These are phyloP conservation scores for Pyrenochaeta sp. DNA, from an alignment of 2,329 filamentous ascomycete species.

Conservation along the genomic window DNA sequence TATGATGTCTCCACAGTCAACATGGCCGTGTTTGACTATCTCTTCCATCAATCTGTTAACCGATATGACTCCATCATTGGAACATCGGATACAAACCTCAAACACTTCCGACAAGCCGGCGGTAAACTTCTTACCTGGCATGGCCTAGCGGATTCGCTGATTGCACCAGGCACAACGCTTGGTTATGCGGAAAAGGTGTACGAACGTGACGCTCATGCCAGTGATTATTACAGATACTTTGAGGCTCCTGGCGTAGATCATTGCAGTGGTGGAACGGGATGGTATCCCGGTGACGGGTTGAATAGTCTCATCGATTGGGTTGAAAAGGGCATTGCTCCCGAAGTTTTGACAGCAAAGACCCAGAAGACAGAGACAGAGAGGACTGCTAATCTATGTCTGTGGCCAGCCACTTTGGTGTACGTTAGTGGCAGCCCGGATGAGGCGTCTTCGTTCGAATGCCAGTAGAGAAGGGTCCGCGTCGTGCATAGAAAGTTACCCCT, in stretches of 20 bases:
- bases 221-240: conserved; percentile 39
- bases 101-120: conserved; percentile 19
- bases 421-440: conserved; percentile 4
- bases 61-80: conserved; percentile 20
- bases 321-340: conserved; percentile 32
- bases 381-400: conserved; percentile 19
- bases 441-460: conserved; percentile 10
- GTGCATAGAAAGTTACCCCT: not conserved
- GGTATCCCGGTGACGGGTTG: conserved; percentile 28
- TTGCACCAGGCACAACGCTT: conserved; percentile 18
- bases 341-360: conserved; percentile 20
- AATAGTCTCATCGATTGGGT: conserved; percentile 37
- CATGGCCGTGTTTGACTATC: conserved; percentile 9
- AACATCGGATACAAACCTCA: conserved; percentile 15
- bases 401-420: conserved; percentile 23
- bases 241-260: conserved; percentile 41
- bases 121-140: conserved; percentile 34
- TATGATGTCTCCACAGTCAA: conserved; percentile 11
- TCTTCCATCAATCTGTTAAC: conserved; percentile 13
- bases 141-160: conserved; percentile 20
- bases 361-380: not conserved
- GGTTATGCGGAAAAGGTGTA: conserved; percentile 19
- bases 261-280: conserved; percentile 29
- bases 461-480: not conserved
- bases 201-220: conserved; percentile 15